Evolutionary conservation across 2,329 filamentous ascomycete genomes (phyloP).

Genomic region (Diaporthe australafricana): DNA sequence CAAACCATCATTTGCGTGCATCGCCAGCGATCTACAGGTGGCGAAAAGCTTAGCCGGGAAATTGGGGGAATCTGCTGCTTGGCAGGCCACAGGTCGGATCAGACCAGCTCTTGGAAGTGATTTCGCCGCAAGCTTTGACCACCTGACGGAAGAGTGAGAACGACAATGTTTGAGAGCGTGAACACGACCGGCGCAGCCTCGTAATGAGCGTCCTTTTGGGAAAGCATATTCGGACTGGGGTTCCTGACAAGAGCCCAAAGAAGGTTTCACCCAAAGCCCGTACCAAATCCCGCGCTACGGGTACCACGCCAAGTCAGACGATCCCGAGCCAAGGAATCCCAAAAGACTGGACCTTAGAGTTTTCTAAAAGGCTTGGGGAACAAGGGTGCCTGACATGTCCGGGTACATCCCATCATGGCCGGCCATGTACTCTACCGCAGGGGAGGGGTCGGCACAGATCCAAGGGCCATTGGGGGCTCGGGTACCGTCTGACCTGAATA

Average conservation of each 20-base stretch:
- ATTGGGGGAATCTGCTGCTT: slow-evolving; percentile 3
- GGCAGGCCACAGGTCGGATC: slow-evolving; percentile 15
- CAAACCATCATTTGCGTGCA: background rate
- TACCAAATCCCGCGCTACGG: slow-evolving; percentile 33
- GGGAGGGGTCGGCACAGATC: slow-evolving; percentile 34
- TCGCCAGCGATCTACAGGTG: slow-evolving; percentile 18
- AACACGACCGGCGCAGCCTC: background rate
- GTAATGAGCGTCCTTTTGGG: background rate
- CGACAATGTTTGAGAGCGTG: slow-evolving; percentile 22
- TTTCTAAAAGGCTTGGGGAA: slow-evolving; percentile 7
- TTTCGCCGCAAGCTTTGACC: slow-evolving; percentile 23
- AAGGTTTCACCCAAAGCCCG: slow-evolving; percentile 35
- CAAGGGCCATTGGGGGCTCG: background rate
- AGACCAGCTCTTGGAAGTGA: slow-evolving; percentile 25
- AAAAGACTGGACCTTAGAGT: slow-evolving; percentile 25
- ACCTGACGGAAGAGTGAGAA: slow-evolving; percentile 11
- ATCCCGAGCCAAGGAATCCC: slow-evolving; percentile 31
- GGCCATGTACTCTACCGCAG: background rate
- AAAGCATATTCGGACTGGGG: slow-evolving; percentile 9
- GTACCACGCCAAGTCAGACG: slow-evolving; percentile 28
- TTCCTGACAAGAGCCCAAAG: slow-evolving; percentile 19
- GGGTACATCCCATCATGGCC: slow-evolving; percentile 8
- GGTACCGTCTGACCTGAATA: slow-evolving; percentile 12
- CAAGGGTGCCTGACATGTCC: background rate
- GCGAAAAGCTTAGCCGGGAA: slow-evolving; percentile 20